Conservation (phyloP, 2,329 filamentous ascomycete species). For the Leptosphaerulina australis region DNA sequence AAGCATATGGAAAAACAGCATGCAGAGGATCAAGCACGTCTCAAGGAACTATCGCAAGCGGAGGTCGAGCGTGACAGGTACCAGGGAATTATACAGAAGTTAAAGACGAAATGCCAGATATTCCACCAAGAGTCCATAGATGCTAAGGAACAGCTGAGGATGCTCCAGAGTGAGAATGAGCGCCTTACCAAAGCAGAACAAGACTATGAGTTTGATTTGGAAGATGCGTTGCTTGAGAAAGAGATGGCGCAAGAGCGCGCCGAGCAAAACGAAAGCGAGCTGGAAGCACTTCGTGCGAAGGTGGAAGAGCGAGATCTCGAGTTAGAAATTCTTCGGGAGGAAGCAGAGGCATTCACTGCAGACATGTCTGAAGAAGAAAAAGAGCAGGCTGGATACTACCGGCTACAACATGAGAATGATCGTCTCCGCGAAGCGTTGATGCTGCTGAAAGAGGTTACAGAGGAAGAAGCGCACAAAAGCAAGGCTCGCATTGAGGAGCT, state of each 20-base stretch:
- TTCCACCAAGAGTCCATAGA: slow-evolving; percentile 80
- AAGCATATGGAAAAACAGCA: slow-evolving; percentile 86
- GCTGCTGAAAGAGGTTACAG: slow-evolving; percentile 81
- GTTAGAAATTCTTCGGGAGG: slow-evolving; percentile 82
- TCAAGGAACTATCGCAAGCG: slow-evolving; percentile 77
- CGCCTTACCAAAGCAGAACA: slow-evolving; percentile 75
- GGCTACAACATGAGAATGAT: slow-evolving; percentile 90
- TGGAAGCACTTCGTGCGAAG: slow-evolving; percentile 76
- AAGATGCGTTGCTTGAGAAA: slow-evolving; percentile 85
- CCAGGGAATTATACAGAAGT: slow-evolving; percentile 84
- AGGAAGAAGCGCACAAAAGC: slow-evolving; percentile 81
- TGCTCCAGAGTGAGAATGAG: slow-evolving; percentile 72
- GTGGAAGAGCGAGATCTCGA: slow-evolving; percentile 87
- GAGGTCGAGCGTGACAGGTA: slow-evolving; percentile 79
- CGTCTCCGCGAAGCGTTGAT: slow-evolving; percentile 84
- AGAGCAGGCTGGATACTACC: slow-evolving; percentile 84
- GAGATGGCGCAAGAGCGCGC: slow-evolving; percentile 96
- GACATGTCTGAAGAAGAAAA: slow-evolving; percentile 89
- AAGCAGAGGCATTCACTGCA: slow-evolving; percentile 81
- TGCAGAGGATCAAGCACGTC: slow-evolving; percentile 80
- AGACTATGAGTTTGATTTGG: slow-evolving; percentile 83
- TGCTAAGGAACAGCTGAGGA: slow-evolving; percentile 77
- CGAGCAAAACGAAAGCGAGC: slow-evolving; percentile 79
- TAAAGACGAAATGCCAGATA: slow-evolving; percentile 86
- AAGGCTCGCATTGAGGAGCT: slow-evolving; percentile 57